Conservation (phyloP, 2,329 filamentous ascomycete species). For the Ascocoryne sarcoides region DNA sequence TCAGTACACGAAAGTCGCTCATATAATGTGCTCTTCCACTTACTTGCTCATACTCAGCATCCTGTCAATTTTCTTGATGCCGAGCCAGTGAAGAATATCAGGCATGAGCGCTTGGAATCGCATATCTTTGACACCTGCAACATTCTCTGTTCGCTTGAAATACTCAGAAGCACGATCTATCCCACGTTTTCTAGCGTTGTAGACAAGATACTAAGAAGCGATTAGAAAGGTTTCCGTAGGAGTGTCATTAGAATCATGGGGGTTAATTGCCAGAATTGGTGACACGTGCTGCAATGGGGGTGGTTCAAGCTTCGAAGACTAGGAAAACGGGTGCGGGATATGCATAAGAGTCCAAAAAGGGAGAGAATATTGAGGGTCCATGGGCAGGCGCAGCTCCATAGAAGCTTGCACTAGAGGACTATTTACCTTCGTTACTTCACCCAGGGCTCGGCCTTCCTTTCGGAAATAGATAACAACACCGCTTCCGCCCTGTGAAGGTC, state of each 20-base stretch:
- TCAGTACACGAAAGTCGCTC: slow-evolving; percentile 1
- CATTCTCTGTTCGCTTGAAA: slow-evolving; percentile 96
- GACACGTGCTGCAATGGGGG: no score
- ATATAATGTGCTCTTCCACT: slow-evolving; percentile 8
- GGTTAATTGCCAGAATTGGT: slow-evolving; percentile 13
- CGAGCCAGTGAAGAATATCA: slow-evolving; percentile 94
- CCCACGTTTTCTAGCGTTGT: slow-evolving; percentile 75
- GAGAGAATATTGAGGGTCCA: slow-evolving; percentile 37
- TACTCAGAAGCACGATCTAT: slow-evolving; percentile 80
- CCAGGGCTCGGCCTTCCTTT: slow-evolving; percentile 89
- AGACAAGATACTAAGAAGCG: slow-evolving; percentile 39
- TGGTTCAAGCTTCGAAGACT: no score
- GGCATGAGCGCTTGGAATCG: slow-evolving; percentile 98
- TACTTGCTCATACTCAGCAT: slow-evolving; percentile 96
- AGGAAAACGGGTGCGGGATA: slow-evolving; percentile 6
- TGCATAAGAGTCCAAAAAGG: slow-evolving; percentile 10
- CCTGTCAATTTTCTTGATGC: slow-evolving; percentile 95
- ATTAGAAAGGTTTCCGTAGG: slow-evolving; percentile 43
- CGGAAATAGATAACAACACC: slow-evolving; percentile 84
- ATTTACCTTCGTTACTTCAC: slow-evolving; percentile 57
- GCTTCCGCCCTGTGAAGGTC: slow-evolving; percentile 16
- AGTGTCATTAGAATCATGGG: slow-evolving; percentile 4
- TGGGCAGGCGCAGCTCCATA: slow-evolving; percentile 49
- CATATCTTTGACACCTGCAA: slow-evolving; percentile 95
- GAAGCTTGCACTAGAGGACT: slow-evolving; percentile 45